Evolutionary conservation across 1,284 basidiomycete genomes (phyloP), one percentile per base, ranked within the genome.

Genomic region (Crepidotus sp.): DNA sequence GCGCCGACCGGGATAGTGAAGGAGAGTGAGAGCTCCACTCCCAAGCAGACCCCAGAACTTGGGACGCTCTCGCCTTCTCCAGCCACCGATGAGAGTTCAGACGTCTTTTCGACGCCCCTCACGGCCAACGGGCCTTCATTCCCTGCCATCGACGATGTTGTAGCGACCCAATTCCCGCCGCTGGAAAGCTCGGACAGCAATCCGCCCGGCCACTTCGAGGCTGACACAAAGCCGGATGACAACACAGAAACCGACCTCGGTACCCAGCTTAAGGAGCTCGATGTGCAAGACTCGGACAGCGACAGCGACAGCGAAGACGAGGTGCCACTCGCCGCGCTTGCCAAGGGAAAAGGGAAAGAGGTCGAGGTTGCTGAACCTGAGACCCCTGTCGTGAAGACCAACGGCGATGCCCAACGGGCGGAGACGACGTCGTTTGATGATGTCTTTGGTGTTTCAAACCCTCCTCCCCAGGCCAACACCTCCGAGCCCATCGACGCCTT

Each of bases 261-360:
- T 18, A 55, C 73, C 6, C 63, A 69, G 24, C 62, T 83, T n/a
- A 73, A 76, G 46, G 83, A 89, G 45, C 56, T 84, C 40, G 83
- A 83, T 13, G 60, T 70, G 8, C 66, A 80, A 3, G 83, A 83
- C 30, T 73, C 76, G 0, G 83, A 85, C 48, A 68, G 76, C 33
- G 73, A 71, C 38, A 68, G 73, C 31, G 73, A 72, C 34, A 70
- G 74, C 19, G 72, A 74, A 30, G 77, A 79, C 43, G 69, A 73
- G 55, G 67, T 61, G 27, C 69, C 70, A n/a, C 55, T 70, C 22
- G 63, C 65, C 34, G 53, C 63, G 45, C 53, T 70, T 19, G 57
- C 55, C 33, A 57, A 56, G 46, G 52, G 27, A 48, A 60, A 54
- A 45, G 30, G 59, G 54, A 52, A 42, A 40, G 18, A 36, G 8